phyloP scores from a whole-genome alignment of 2,329 filamentous ascomycete genomes.

The Fusarium liriodendri region DNA sequence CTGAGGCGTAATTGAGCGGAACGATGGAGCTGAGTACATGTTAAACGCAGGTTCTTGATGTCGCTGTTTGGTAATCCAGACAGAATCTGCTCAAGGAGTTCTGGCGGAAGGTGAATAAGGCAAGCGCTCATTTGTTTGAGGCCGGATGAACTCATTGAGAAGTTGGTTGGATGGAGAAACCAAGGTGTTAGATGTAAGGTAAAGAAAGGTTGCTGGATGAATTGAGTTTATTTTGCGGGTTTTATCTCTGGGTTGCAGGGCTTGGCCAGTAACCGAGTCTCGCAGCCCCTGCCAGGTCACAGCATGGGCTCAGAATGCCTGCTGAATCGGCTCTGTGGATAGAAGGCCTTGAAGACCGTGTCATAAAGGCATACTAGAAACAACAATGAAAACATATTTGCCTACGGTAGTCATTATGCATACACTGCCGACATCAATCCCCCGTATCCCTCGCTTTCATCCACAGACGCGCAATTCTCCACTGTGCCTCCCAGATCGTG shows the following conservation, averaged over 20 bases:
- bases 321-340: too few species aligned
- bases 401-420: background rate
- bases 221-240: background rate
- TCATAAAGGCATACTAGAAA: background rate
- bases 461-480: background rate
- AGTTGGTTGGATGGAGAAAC: background rate
- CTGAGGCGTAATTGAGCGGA: background rate
- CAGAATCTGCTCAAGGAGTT: background rate
- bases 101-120: background rate
- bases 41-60: conserved; percentile 10
- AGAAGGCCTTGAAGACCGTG: too few species aligned
- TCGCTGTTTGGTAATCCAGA: conserved; percentile 5
- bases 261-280: background rate
- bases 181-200: background rate
- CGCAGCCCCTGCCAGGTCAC: background rate
- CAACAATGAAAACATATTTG: background rate
- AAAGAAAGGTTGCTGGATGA: background rate
- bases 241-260: background rate
- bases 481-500: background rate
- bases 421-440: background rate
- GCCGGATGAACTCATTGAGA: background rate
- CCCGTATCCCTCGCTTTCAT: background rate
- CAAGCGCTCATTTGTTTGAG: background rate
- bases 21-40: background rate
- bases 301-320: background rate